phyloP scores from a whole-genome alignment of 495 filamentous ascomycete species.

The Elaphomyces granulatus region DNA sequence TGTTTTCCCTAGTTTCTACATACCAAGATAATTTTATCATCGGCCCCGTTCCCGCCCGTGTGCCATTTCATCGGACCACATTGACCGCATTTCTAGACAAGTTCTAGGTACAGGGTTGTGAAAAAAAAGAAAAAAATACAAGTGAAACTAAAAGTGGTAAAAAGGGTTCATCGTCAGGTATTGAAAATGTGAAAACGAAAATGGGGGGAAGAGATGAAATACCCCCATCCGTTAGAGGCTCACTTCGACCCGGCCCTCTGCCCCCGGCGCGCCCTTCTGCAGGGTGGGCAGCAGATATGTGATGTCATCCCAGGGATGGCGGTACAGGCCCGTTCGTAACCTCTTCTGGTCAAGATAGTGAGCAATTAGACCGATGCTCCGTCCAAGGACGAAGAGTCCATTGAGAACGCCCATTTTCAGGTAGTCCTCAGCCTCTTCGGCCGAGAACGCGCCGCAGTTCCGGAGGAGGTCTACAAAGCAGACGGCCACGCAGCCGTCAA shows the following conservation, averaged over 20 bases:
- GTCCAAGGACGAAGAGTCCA: conserved; percentile 94
- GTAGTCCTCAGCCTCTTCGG: conserved; percentile 43
- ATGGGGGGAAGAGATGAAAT: conserved; percentile 12
- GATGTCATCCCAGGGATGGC: conserved; percentile 97
- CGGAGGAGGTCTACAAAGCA: conserved; percentile 97
- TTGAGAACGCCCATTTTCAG: conserved; percentile 91
- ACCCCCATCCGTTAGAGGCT: conserved; percentile 37
- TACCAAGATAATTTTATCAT: too few species aligned
- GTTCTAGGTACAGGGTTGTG: conserved; percentile 14
- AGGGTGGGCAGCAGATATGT: conserved; percentile 87
- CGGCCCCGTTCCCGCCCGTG: too few species aligned
- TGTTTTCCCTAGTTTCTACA: too few species aligned
- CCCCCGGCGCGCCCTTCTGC: conserved; percentile 54
- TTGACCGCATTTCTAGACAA: too few species aligned
- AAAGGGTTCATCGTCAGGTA: conserved; percentile 1
- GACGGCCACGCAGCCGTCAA: conserved; percentile 93
- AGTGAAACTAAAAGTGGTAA: conserved; percentile 17
- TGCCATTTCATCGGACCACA: too few species aligned
- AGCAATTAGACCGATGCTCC: conserved; percentile 95
- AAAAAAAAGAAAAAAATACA: conserved; percentile 16
- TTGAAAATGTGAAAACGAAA: conserved; percentile 4
- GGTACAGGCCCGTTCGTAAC: conserved; percentile 92
- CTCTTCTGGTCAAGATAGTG: conserved; percentile 99
- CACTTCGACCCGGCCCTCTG: conserved; percentile 87
- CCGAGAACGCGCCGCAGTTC: conserved; percentile 87